Evolutionary conservation across 169 alveolate species (phyloP), one percentile per base, ranked within the genome.

Genomic region (Eimeria praecox): DNA sequence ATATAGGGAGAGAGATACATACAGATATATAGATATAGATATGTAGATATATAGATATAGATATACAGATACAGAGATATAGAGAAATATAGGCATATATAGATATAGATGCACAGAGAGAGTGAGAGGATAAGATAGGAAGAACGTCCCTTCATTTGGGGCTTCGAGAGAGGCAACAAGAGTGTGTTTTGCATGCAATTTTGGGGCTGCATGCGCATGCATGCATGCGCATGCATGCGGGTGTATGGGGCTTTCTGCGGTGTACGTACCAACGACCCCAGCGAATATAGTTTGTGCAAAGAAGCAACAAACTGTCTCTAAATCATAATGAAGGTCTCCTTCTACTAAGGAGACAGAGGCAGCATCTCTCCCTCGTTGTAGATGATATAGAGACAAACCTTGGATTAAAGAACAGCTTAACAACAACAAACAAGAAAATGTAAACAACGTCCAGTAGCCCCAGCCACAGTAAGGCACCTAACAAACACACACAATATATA

Each of bases 381-480:
- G 69, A 0, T 59, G 12, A 59, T 46, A 80, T 18, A 80, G 90
- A 12, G 64, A 44, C 33, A 27, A 30, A 8, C 49, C 90, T n/a
- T 80, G 90, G 24, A 2, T 3, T 20, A 14, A 16, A 24, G 90
- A 80, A 71, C 56, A 80, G 38, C 12, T 12, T 18, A 80, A 40
- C 44, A 80, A 44, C 40, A 30, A 1, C 46, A 80, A 18, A 20
- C 24, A 6, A 4, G 90, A 80, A 30, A 49, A 6, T 18, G 22
- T 24, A 80, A 35, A 80, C 49, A 80, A 2, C 5, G 12, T 12
- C 90, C 90, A 80, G 71, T 80, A 80, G 38, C 71, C 42, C 44
- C 69, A 44, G 44, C 90, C 90, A 71, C 90, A 80, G 90, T 80
- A 80, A 3, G 90, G 90, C 22, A 80, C 90, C 90, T 80, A 59